These are phyloP conservation scores for Brassica nigra DNA, from an alignment of 345 rosid genomes.

Conservation along the genomic window DNA sequence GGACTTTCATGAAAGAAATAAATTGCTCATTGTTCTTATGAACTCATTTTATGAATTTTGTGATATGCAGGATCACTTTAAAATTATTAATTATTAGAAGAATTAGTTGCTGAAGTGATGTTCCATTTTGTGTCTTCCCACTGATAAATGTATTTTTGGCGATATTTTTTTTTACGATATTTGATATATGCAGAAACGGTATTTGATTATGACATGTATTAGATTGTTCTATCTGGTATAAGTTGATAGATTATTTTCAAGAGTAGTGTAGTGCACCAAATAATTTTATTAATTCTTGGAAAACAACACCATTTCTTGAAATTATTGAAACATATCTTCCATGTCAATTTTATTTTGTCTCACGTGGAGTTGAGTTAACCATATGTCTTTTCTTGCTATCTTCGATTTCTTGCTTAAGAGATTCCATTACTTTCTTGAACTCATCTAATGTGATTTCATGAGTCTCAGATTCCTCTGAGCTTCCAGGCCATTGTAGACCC, in stretches of 20 bases:
- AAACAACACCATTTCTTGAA: neutral
- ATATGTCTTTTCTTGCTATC: conserved; percentile 24
- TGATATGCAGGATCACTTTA: neutral
- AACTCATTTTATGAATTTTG: neutral
- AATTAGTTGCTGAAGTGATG: neutral
- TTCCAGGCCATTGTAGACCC: conserved; percentile 38
- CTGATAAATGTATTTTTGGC: neutral
- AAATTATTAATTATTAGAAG: neutral
- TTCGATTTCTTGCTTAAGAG: conserved; percentile 43
- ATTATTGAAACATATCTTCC: neutral
- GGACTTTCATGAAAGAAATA: no score
- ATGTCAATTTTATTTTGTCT: neutral
- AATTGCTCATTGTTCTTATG: neutral
- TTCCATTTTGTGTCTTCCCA: neutral
- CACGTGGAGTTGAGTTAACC: neutral
- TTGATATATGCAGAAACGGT: neutral
- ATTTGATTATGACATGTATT: neutral
- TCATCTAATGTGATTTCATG: conserved; percentile 27
- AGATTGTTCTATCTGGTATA: neutral
- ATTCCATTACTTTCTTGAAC: conserved; percentile 47
- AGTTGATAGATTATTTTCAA: neutral
- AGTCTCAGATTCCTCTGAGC: conserved; percentile 34
- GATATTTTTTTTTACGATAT: neutral
- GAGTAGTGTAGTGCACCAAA: neutral
- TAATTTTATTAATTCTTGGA: neutral